Evolutionary conservation across 169 alveolate species (phyloP), one percentile per base, ranked within the genome.

Genomic region (Eimeria maxima): DNA sequence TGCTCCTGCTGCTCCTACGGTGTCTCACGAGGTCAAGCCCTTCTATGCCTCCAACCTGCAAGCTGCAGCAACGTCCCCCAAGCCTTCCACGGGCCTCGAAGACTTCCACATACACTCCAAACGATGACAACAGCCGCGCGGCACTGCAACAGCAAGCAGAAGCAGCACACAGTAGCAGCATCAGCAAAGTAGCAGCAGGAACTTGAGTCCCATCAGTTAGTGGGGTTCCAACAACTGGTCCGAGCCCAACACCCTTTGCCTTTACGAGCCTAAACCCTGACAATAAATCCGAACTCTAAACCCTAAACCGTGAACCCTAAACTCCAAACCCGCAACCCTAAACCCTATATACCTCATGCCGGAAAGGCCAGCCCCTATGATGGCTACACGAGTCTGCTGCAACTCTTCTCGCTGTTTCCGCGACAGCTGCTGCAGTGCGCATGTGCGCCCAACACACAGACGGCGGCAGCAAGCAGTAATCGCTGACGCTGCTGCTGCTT

Each of bases 11-110:
- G 93, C 50, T n/a, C 63, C 86, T 74, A 24, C 86, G 45, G 53
- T 73, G 84, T 42, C 45, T 29, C 42, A 73, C 84, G 42, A 73
- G 84, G 20, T 73, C 84, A 10, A 73, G 44, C 7, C 84, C 84
- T 20, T 73, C 84, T 27, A 73, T 73, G 76, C 33, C 50, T 24
- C 53, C 73, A 27, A 90, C 95, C 18, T n/a, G 22, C 60, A 60
- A 65, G 38, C 88, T 90, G 88, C 95, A 90, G 57, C 95, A 90
- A 73, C 95, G 95, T 13, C 95, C 95, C 11, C 95, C 95, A 20
- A 90, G 27, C 8, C 95, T 76, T 33, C 74, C 76, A 22, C 95
- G 86, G 53, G 95, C 95, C 38, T 90, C 95, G n/a, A 53, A 90
- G 74, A 90, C 88, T 20, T 44, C 88, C 73, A 90, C 95, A 29